Percentiles rank a stretch among this genome's conserved stretches.
These are phyloP conservation scores for Phytopythium boreale DNA, from an alignment of 352 stramenopile genomes.

Conservation along the genomic window DNA sequence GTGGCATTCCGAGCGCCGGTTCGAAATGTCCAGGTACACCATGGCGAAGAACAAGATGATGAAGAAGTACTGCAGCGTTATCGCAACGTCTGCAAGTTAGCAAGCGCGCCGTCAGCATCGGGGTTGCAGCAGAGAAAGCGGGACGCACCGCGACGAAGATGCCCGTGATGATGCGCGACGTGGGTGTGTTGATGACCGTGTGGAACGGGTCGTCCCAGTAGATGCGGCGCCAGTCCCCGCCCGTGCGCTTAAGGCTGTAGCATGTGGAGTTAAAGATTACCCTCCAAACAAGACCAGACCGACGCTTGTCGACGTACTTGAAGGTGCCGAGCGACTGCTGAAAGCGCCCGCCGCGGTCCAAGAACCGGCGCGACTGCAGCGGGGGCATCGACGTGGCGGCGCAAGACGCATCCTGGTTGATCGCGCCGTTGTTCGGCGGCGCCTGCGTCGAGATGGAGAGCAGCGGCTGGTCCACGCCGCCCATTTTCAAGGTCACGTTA, in stretches of 20 bases:
- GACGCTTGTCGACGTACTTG: conserved; percentile 37
- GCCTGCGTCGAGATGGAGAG: conserved; percentile 21
- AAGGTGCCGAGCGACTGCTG: conserved; percentile 68
- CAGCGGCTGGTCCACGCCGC: conserved; percentile 31
- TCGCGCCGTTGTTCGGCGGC: conserved; percentile 2
- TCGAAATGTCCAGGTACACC: conserved; percentile 67
- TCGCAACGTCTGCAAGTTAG: background rate
- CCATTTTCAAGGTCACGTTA: conserved; percentile 10
- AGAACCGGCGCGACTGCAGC: conserved; percentile 36
- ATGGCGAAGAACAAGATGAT: conserved; percentile 82
- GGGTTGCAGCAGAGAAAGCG: background rate
- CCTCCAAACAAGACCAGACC: background rate
- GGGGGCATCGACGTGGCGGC: background rate
- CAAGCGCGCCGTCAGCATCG: background rate
- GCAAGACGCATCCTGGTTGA: conserved; percentile 4
- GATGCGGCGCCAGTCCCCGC: conserved; percentile 78
- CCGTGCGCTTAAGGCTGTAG: conserved; percentile 52
- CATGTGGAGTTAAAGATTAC: background rate
- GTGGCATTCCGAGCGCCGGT: conserved; percentile 59
- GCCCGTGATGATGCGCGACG: conserved; percentile 70
- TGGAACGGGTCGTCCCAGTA: conserved; percentile 87
- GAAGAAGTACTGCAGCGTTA: conserved; percentile 55
- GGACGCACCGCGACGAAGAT: conserved; percentile 68
- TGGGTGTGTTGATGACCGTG: conserved; percentile 85
- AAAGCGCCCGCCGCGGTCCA: conserved; percentile 64